Conservation (phyloP, 108 stramenopile genomes). For the Fistulifera pelliculosa region DNA sequence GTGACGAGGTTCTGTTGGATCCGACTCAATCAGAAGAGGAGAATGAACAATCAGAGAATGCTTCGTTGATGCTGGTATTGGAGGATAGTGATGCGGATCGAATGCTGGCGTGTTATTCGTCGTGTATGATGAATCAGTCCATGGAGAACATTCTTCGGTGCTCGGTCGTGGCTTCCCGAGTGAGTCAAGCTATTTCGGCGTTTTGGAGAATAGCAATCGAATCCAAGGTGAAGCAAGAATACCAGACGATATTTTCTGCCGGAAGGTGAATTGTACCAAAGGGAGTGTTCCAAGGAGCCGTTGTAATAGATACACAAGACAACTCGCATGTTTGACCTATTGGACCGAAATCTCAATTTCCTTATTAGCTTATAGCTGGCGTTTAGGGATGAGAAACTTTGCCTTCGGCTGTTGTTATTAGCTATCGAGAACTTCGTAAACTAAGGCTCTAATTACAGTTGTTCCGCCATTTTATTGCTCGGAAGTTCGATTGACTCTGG, state of each 20-base stretch:
- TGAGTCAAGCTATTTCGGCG: conserved; percentile 53
- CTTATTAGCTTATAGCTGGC: too few species aligned
- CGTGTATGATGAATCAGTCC: conserved; percentile 4
- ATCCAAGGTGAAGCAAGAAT: conserved; percentile 58
- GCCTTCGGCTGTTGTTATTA: too few species aligned
- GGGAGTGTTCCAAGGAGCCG: too few species aligned
- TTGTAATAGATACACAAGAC: too few species aligned
- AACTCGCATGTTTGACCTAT: too few species aligned
- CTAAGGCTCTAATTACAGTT: too few species aligned
- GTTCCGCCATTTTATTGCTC: too few species aligned
- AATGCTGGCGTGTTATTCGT: conserved; percentile 28
- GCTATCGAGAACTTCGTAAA: too few species aligned
- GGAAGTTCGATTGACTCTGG: too few species aligned
- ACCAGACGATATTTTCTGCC: conserved; percentile 39
- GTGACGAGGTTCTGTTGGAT: conserved; percentile 30
- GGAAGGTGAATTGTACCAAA: too few species aligned
- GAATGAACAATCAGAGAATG: conserved; percentile 1
- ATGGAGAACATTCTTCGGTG: conserved; percentile 9
- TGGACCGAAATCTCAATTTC: too few species aligned
- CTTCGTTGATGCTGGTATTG: conserved; percentile 34
- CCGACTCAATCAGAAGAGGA: conserved; percentile 31
- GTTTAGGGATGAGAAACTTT: too few species aligned
- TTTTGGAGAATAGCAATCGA: conserved; percentile 76
- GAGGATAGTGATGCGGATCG: conserved; percentile 13
- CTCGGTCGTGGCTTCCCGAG: conserved; percentile 25